These are phyloP conservation scores for Fusarium decemcellulare DNA, from an alignment of 2,329 filamentous ascomycete genomes.

Conservation along the genomic window DNA sequence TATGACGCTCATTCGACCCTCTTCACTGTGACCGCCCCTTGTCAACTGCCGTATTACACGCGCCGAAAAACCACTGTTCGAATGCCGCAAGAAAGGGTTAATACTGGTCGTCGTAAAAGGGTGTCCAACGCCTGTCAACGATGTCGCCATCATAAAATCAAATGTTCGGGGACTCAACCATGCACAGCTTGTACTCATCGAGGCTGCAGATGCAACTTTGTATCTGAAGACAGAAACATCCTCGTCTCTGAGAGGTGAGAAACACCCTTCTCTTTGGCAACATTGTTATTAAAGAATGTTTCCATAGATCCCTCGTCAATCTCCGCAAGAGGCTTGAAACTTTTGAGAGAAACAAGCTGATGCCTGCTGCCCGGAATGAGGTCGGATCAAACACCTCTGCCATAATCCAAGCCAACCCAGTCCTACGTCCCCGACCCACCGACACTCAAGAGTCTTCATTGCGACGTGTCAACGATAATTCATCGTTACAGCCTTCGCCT, in stretches of 20 bases:
- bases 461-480: background rate
- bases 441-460: background rate
- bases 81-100: slow-evolving; percentile 5
- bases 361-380: background rate
- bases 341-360: slow-evolving; percentile 3
- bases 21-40: background rate
- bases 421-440: background rate
- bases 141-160: slow-evolving; percentile 24
- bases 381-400: background rate
- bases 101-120: slow-evolving; percentile 10
- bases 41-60: background rate
- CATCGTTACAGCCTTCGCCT: background rate
- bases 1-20: background rate
- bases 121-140: slow-evolving; percentile 24
- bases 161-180: slow-evolving; percentile 18
- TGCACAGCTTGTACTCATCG: slow-evolving; percentile 11
- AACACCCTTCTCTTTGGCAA: background rate
- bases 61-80: background rate
- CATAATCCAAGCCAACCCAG: background rate
- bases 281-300: background rate
- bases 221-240: slow-evolving; percentile 11
- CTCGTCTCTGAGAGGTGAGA: slow-evolving; percentile 16
- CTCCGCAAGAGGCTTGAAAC: slow-evolving; percentile 8
- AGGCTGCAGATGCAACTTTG: slow-evolving; percentile 14
- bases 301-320: slow-evolving; percentile 6